phyloP scores from a whole-genome alignment of 805 yeast genomes.

The Brettanomyces naardenensis region DNA sequence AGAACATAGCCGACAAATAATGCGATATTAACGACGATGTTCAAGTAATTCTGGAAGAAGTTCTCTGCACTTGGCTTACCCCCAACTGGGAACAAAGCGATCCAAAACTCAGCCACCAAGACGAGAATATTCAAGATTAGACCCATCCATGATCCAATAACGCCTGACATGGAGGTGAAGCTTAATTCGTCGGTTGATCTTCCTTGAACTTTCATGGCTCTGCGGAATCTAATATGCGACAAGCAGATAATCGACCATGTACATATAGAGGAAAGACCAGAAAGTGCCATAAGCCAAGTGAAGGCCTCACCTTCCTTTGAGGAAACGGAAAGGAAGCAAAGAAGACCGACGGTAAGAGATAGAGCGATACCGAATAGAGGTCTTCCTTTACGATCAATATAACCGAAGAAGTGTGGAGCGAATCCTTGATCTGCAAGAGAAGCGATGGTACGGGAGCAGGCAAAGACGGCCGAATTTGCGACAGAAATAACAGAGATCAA shows the following conservation, averaged over 20 bases:
- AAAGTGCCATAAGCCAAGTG: conserved; percentile 61
- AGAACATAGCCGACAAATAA: conserved; percentile 28
- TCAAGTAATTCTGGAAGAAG: conserved; percentile 57
- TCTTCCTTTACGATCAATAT: conserved; percentile 64
- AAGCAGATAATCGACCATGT: conserved; percentile 65
- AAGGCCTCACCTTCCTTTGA: conserved; percentile 45
- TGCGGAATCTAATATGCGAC: conserved; percentile 58
- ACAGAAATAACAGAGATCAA: conserved; percentile 60
- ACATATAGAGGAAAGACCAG: conserved; percentile 64
- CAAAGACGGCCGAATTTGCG: conserved; percentile 62
- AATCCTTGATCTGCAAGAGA: conserved; percentile 58
- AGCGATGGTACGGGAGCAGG: conserved; percentile 55
- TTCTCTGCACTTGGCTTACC: conserved; percentile 35
- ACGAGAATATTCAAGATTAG: conserved; percentile 44
- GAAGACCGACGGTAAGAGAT: conserved; percentile 43
- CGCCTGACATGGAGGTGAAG: conserved; percentile 55
- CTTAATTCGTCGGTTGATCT: conserved; percentile 54
- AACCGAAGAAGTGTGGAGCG: conserved; percentile 49
- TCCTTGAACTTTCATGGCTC: conserved; percentile 53
- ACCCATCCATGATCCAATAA: conserved; percentile 57
- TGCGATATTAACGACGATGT: conserved; percentile 48
- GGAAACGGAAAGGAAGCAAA: conserved; percentile 55
- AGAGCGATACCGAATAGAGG: conserved; percentile 55
- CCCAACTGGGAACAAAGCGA: conserved; percentile 61
- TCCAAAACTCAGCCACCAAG: conserved; percentile 67